Conservation (phyloP, 129 eudicot genomes). For the Chrysanthemum lavandulifolium region DNA sequence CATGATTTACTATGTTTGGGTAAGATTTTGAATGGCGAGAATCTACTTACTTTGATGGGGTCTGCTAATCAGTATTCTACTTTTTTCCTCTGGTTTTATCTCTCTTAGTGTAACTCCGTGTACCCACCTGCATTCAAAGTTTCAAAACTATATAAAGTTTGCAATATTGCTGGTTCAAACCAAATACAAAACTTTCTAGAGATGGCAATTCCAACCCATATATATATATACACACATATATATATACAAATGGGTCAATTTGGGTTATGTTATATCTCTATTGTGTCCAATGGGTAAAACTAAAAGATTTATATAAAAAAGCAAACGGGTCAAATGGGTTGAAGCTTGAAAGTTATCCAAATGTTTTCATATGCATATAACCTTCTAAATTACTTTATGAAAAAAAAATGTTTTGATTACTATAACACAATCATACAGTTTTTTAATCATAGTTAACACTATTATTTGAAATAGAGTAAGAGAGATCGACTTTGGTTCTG, state of each 20-base stretch:
- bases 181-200: constrained; percentile 10
- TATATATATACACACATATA: too few species aligned
- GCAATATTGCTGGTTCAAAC: constrained; percentile 1
- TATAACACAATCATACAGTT: too few species aligned
- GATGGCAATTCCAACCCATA: not conserved
- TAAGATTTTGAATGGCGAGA: too few species aligned
- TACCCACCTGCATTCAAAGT: too few species aligned
- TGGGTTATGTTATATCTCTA: constrained; percentile 1
- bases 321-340: not conserved
- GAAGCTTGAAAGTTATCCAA: not conserved
- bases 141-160: too few species aligned
- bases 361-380: not conserved
- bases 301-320: not conserved
- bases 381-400: not conserved
- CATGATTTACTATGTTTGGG: too few species aligned
- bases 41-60: too few species aligned
- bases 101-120: too few species aligned
- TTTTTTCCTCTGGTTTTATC: too few species aligned
- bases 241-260: constrained; percentile 1
- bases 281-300: not conserved
- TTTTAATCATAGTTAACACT: not conserved
- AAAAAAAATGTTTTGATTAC: not conserved
- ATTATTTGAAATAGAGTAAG: not conserved
- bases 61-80: too few species aligned
- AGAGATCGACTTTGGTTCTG: not conserved